Evolutionary conservation across 2,329 filamentous ascomycete genomes (phyloP).

Genomic region (Aspergillus pseudonomiae): DNA sequence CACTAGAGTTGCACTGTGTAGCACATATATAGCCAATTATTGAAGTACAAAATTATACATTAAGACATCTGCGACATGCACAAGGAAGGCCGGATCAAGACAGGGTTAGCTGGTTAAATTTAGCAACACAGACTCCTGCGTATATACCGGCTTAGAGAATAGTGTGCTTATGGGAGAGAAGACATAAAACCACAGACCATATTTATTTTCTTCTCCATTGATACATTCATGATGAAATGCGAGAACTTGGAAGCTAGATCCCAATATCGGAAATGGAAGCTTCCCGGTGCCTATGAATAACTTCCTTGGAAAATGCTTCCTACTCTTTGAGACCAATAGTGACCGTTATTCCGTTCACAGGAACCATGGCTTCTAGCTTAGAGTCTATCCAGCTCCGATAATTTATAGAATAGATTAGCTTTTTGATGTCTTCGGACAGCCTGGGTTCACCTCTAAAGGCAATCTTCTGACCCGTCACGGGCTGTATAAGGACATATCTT

Average conservation of each 20-base stretch:
- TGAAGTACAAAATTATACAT: background rate
- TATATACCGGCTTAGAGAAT: background rate
- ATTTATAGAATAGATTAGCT: background rate
- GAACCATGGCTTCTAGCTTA: background rate
- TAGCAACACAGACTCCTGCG: background rate
- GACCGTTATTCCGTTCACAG: background rate
- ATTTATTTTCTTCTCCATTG: background rate
- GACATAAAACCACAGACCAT: background rate
- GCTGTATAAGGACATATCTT: background rate
- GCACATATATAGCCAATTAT: background rate
- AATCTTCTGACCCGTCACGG: background rate
- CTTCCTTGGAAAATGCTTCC: background rate
- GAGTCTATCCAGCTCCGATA: background rate
- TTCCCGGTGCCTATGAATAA: background rate
- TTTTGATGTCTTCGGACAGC: background rate
- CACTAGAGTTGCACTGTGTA: background rate
- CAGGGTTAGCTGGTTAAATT: background rate
- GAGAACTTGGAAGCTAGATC: background rate
- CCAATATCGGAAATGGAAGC: too few relatives aligned
- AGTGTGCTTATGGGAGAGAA: background rate
- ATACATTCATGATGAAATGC: background rate
- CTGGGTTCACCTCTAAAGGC: background rate
- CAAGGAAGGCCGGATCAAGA: background rate
- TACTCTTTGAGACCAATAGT: background rate
- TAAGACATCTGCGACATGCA: background rate